A percentile compares a stretch with the other conserved stretches of the same genome.
These are phyloP conservation scores for Helicostylum pulchrum DNA, from an alignment of 192 early-diverging fungal species.

Conservation along the genomic window DNA sequence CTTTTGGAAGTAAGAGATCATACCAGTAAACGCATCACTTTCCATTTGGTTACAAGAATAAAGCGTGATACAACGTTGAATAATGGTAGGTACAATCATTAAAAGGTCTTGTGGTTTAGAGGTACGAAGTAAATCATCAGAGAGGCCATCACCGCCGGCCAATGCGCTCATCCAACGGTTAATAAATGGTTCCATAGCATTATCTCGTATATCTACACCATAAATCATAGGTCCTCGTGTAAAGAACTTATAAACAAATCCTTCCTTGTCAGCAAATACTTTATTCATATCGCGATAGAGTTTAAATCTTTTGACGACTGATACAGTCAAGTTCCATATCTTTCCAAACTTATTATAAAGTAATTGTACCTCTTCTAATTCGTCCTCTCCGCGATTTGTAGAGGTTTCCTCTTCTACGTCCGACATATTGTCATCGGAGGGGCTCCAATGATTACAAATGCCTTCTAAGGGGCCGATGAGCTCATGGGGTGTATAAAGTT, in stretches of 20 bases:
- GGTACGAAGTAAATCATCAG: constrained; percentile 29
- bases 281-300: constrained; percentile 18
- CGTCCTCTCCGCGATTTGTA: constrained; percentile 11
- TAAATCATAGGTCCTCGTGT: constrained; percentile 16
- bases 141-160: constrained; percentile 27
- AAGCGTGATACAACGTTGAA: constrained; percentile 21
- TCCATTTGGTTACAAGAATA: constrained; percentile 26
- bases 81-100: constrained; percentile 24
- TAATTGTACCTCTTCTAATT: constrained; percentile 26
- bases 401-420: background rate
- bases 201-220: constrained; percentile 9
- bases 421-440: constrained; percentile 7
- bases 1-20: constrained; percentile 30
- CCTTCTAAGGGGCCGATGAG: constrained; percentile 29
- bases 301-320: constrained; percentile 24
- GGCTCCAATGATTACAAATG: constrained; percentile 33
- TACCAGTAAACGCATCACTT: constrained; percentile 16
- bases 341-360: constrained; percentile 30
- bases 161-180: constrained; percentile 30
- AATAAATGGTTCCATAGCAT: constrained; percentile 21
- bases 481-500: constrained; percentile 26
- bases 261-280: constrained; percentile 18
- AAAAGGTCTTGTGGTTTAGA: constrained; percentile 25
- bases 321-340: constrained; percentile 27
- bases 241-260: constrained; percentile 33